These are phyloP conservation scores for Erodium moschatum DNA, from an alignment of 441 rosid species.

Conservation along the genomic window DNA sequence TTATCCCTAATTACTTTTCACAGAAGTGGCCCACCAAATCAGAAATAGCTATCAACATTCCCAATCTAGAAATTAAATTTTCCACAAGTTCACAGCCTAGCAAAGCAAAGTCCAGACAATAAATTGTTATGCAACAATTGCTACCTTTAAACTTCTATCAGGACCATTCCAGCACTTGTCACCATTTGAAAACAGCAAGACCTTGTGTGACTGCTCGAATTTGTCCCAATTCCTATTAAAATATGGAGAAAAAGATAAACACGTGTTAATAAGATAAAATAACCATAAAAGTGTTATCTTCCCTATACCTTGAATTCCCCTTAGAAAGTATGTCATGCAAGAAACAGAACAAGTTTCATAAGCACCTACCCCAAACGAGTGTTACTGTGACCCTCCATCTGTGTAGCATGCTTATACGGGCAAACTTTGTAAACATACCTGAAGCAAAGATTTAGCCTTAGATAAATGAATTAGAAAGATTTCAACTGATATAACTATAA, in stretches of 20 bases:
- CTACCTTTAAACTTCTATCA: slow-evolving; percentile 80
- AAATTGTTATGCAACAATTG: not conserved
- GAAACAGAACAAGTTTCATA: slow-evolving; percentile 2
- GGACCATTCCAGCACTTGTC: slow-evolving; percentile 98
- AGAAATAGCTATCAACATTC: not conserved
- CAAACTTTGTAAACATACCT: slow-evolving; percentile 94
- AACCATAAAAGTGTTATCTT: not conserved
- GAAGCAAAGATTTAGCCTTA: slow-evolving; percentile 15
- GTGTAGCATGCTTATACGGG: slow-evolving; percentile 76
- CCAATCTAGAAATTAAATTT: not conserved
- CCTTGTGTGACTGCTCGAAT: slow-evolving; percentile 56
- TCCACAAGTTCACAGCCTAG: not conserved
- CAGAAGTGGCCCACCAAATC: not conserved
- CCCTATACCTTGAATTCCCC: too few relatives aligned
- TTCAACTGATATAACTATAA: not conserved
- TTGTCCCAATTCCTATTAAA: slow-evolving; percentile 65
- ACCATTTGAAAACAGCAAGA: slow-evolving; percentile 68
- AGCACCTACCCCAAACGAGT: slow-evolving; percentile 67
- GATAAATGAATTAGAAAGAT: not conserved
- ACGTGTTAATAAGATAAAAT: not conserved
- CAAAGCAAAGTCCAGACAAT: not conserved
- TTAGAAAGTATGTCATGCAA: not conserved
- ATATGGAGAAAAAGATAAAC: not conserved
- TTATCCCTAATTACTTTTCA: not conserved
- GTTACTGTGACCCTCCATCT: slow-evolving; percentile 61